Conservation (phyloP, 2,329 filamentous ascomycete species). For the Cercospora zeina region DNA sequence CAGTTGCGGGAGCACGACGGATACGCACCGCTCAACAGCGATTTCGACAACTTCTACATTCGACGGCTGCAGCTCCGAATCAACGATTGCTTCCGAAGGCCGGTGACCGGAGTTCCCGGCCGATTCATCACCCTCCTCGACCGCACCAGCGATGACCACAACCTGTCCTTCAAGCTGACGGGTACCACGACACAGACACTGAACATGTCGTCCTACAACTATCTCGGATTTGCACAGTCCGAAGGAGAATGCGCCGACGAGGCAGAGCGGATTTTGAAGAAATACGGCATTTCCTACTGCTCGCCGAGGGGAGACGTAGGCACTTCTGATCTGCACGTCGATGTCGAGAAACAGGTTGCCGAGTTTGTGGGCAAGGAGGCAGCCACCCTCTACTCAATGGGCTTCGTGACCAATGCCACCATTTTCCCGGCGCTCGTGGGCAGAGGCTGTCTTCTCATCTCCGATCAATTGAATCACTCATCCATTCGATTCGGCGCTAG, state of each 20-base stretch:
- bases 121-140: constrained; percentile 92
- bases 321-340: constrained; percentile 80
- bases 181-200: constrained; percentile 91
- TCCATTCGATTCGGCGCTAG: constrained; percentile 95
- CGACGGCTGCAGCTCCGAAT: constrained; percentile 89
- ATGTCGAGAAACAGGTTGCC: constrained; percentile 88
- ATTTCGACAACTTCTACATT: constrained; percentile 99
- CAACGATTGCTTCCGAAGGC: constrained; percentile 93
- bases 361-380: constrained; percentile 91
- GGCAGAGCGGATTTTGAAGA: constrained; percentile 80
- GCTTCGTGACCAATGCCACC: constrained; percentile 92
- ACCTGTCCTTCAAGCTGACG: constrained; percentile 82
- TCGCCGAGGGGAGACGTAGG: constrained; percentile 82
- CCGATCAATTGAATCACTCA: constrained; percentile 95
- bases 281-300: constrained; percentile 78
- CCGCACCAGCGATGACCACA: constrained; percentile 86
- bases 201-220: constrained; percentile 99
- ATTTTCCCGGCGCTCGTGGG: constrained; percentile 89
- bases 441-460: constrained; percentile 92
- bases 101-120: constrained; percentile 89
- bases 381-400: constrained; percentile 98
- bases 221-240: constrained; percentile 96
- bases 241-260: constrained; percentile 94
- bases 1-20: constrained; percentile 81
- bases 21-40: constrained; percentile 92